Base-by-base conservation (phyloP, 352 stramenopile species). In the Globisporangium lucens region DNA sequence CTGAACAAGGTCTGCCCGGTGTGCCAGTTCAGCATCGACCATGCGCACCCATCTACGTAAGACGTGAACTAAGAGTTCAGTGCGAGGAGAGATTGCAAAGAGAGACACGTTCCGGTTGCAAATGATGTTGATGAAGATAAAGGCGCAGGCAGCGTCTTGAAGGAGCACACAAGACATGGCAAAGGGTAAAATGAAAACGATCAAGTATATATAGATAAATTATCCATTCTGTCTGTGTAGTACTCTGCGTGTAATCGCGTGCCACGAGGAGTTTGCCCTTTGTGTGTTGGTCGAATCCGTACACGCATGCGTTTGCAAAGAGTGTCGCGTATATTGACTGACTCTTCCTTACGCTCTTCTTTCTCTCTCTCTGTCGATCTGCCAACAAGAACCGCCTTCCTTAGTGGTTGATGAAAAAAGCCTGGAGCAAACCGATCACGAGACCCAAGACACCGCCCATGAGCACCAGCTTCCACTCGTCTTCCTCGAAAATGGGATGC, bases 401-500 rank as follows among this genome's bases (percentile, higher is more conserved):
- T 33, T 85, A 94, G 67, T 92, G 82, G 61, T 92, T 90, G 75
- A 96, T 92, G 33, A 93, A 77, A 68, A 94, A 90, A n/a, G 90
- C 83, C 74, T 99, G 96, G n/a, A 97, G 61, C 67, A 97, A 70
- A 46, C 96, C 97, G 57, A 98, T 97, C 15, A 87, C 66, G 41
- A 97, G 75, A 49, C 97, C 97, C 8, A 99, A 82, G 22, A 94
- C 85, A 24, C 95, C 97, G 51, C 97, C 97, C 74, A 99, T 97
- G 57, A 98, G 75, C 74, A 99, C 98, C 3, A 99, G 82, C 67
- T 98, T 98, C 81, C 97, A 98, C 85, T 99, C 97, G 73, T 99
- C 97, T 71, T 99, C 97, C 75, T 99, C 89, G 77, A 99, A 99
- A 20, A 98, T 97, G 12, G 97, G 97, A 71, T 99, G 97, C 66